Conservation (phyloP, 148 eudicot species). For the Amaranthus palmeri region DNA sequence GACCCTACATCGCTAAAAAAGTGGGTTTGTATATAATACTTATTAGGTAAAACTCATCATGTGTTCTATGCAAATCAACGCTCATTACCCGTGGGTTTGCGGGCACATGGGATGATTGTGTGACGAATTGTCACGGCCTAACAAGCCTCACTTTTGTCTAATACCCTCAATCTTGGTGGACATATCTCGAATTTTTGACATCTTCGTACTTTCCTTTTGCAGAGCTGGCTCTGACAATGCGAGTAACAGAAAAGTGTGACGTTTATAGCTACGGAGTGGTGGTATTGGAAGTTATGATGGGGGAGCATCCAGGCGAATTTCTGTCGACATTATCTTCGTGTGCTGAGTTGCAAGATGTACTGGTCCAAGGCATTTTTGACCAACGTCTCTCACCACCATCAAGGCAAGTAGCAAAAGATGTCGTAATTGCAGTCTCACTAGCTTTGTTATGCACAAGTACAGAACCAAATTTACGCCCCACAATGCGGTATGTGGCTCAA, state of each 20-base stretch:
- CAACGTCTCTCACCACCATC: slow-evolving; percentile 22
- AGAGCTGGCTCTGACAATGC: slow-evolving; percentile 21
- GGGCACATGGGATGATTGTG: too few species aligned
- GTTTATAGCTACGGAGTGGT: slow-evolving; percentile 70
- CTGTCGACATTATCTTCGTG: slow-evolving; percentile 11
- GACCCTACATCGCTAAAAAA: too few species aligned
- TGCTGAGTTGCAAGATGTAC: slow-evolving; percentile 1
- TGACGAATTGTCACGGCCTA: not conserved
- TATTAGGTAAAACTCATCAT: too few species aligned
- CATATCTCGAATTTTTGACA: not conserved
- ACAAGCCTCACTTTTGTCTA: not conserved
- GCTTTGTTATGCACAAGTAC: slow-evolving; percentile 48
- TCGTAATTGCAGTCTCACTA: slow-evolving; percentile 30
- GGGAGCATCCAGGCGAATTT: slow-evolving; percentile 46
- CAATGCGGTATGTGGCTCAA: slow-evolving; percentile 66
- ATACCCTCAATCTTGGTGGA: too few species aligned
- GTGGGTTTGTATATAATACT: too few species aligned
- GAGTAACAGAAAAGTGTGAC: slow-evolving; percentile 49
- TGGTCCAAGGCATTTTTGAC: slow-evolving; percentile 12
- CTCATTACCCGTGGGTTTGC: too few species aligned
- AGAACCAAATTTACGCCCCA: slow-evolving; percentile 50
- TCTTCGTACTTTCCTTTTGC: not conserved
- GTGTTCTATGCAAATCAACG: too few species aligned
- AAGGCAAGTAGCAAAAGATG: too few species aligned
- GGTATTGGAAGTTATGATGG: slow-evolving; percentile 63